Percentiles rank a stretch among this genome's conserved stretches.
phyloP scores from a whole-genome alignment of 805 yeast species.

The Ascoidea tarda region DNA sequence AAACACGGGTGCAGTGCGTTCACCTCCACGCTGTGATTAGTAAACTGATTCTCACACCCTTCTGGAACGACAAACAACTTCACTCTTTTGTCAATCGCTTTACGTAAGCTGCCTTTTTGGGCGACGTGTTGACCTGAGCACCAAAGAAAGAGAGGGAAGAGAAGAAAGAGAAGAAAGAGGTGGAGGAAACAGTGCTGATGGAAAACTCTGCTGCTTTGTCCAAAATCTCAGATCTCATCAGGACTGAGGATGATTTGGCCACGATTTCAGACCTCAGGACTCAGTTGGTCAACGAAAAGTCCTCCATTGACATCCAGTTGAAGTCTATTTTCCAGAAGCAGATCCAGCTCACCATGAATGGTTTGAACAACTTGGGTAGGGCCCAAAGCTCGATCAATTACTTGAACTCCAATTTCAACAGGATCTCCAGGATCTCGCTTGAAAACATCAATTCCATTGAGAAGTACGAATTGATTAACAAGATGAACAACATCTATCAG shows the following conservation, averaged over 20 bases:
- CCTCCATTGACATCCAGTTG: slow-evolving; percentile 62
- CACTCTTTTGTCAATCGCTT: too few species aligned
- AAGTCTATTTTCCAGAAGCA: slow-evolving; percentile 55
- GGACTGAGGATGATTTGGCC: slow-evolving; percentile 35
- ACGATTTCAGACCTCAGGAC: slow-evolving; percentile 37
- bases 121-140: too few species aligned
- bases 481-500: slow-evolving; percentile 54
- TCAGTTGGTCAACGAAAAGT: slow-evolving; percentile 54
- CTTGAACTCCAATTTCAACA: slow-evolving; percentile 29
- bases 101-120: too few species aligned
- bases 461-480: slow-evolving; percentile 55
- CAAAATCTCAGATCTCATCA: slow-evolving; percentile 19
- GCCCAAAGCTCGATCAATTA: slow-evolving; percentile 33
- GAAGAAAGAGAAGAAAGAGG: too few species aligned
- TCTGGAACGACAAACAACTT: too few species aligned
- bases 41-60: too few species aligned
- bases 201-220: slow-evolving; percentile 11
- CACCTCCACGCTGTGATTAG: too few species aligned
- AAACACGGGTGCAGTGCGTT: too few species aligned
- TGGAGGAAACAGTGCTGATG: too few species aligned
- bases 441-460: slow-evolving; percentile 45
- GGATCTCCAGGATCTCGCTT: slow-evolving; percentile 33
- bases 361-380: slow-evolving; percentile 22
- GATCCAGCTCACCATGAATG: slow-evolving; percentile 36
- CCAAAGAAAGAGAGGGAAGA: too few species aligned